A percentile compares a stretch with the other conserved stretches of the same genome.
These are phyloP conservation scores for Ustulina deusta DNA, from an alignment of 2,329 filamentous ascomycete genomes.

Conservation along the genomic window DNA sequence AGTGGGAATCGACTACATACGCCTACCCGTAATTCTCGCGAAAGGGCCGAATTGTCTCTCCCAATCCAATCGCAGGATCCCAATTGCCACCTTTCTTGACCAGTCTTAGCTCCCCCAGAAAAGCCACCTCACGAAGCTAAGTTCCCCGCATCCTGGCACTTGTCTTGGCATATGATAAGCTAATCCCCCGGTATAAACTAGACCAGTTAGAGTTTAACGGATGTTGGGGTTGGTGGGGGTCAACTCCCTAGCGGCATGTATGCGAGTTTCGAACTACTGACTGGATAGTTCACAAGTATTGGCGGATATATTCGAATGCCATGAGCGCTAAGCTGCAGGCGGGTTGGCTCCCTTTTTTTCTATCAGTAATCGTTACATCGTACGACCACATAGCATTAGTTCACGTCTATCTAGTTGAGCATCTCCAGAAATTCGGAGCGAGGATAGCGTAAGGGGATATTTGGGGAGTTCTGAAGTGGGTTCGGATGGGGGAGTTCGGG, in stretches of 20 bases:
- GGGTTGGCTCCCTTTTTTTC: not conserved
- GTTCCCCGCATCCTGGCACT: constrained; percentile 33
- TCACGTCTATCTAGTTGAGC: not conserved
- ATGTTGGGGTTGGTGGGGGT: constrained; percentile 31
- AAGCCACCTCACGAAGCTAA: not conserved
- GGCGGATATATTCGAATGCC: not conserved
- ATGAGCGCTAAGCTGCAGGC: not conserved
- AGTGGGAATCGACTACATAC: not conserved
- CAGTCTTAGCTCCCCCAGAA: constrained; percentile 26
- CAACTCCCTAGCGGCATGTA: not conserved
- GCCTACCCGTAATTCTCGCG: not conserved
- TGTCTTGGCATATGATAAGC: constrained; percentile 10
- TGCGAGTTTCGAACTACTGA: too few species aligned
- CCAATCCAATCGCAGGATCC: constrained; percentile 10
- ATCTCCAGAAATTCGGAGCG: not conserved
- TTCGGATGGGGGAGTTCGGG: not conserved
- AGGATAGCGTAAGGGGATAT: not conserved
- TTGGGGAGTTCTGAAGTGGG: too few species aligned
- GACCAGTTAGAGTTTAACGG: constrained; percentile 11
- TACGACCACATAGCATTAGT: not conserved
- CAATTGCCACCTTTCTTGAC: constrained; percentile 2
- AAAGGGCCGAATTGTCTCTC: constrained; percentile 32
- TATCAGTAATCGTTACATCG: not conserved
- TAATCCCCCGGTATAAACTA: constrained; percentile 10
- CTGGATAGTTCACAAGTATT: not conserved